Conservation (phyloP, 2,329 filamentous ascomycete species). For the Lojkania enalia region DNA sequence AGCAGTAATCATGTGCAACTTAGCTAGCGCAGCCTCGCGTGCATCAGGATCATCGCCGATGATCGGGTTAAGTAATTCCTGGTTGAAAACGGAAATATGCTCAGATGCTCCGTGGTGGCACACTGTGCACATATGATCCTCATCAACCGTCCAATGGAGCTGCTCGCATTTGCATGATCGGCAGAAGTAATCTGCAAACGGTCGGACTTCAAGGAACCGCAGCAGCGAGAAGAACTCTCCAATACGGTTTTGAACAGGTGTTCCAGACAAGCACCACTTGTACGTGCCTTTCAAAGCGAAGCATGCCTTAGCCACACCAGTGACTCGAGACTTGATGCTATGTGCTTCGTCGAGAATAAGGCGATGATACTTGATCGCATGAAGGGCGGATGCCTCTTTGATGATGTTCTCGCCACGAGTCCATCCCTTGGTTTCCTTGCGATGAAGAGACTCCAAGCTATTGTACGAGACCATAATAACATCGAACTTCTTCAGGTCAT, state of each 20-base stretch:
- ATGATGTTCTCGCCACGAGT: conserved; percentile 76
- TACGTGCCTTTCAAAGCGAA: conserved; percentile 86
- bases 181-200: conserved; percentile 94
- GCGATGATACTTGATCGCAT: conserved; percentile 84
- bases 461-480: conserved; percentile 98
- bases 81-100: conserved; percentile 85
- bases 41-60: conserved; percentile 53
- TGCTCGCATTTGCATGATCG: conserved; percentile 79
- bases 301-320: conserved; percentile 91
- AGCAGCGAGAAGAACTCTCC: conserved; percentile 96
- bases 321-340: conserved; percentile 87
- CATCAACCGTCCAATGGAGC: conserved; percentile 81
- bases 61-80: conserved; percentile 85
- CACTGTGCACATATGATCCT: conserved; percentile 68
- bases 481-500: conserved; percentile 79
- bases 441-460: conserved; percentile 84
- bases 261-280: conserved; percentile 95
- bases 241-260: conserved; percentile 94
- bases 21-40: conserved; percentile 73
- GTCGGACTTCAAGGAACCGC: conserved; percentile 84
- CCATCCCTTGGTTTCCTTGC: conserved; percentile 91
- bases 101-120: conserved; percentile 70
- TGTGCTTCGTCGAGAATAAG: conserved; percentile 95
- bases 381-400: conserved; percentile 76
- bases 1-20: conserved; percentile 85